Conservation (phyloP, 495 filamentous ascomycete species). For the Penicillium nucicola region DNA sequence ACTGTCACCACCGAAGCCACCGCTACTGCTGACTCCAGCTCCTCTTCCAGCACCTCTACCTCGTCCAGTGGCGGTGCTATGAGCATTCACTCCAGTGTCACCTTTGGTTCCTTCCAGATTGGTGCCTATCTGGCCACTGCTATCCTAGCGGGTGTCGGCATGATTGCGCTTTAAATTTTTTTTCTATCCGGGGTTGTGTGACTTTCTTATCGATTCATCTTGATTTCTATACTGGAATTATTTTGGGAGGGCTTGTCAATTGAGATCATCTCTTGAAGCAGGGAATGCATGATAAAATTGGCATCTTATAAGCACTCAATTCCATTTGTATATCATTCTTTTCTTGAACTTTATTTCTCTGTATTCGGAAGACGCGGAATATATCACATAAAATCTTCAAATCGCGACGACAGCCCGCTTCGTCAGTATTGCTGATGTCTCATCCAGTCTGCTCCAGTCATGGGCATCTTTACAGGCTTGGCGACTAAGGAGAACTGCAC, state of each 20-base stretch:
- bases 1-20: conserved; percentile 56
- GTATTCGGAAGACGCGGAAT: no score
- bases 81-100: conserved; percentile 27
- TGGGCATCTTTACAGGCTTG: conserved; percentile 61
- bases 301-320: neutral
- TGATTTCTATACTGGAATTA: neutral
- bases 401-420: conserved; percentile 16
- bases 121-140: conserved; percentile 64
- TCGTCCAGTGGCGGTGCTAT: conserved; percentile 39
- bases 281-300: neutral
- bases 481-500: conserved; percentile 53
- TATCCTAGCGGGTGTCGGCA: conserved; percentile 62
- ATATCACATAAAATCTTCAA: neutral
- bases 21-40: conserved; percentile 33
- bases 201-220: neutral
- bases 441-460: conserved; percentile 39
- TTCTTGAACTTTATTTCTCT: no score
- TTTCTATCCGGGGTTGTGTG: neutral
- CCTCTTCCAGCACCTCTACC: conserved; percentile 27
- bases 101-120: conserved; percentile 58
- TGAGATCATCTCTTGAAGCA: neutral
- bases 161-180: conserved; percentile 69
- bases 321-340: neutral
- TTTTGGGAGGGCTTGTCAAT: no score
- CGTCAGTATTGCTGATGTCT: conserved; percentile 24